Evolutionary conservation across 179 eudicot genomes (phyloP).

Genomic region (Sideroxylon spinosum): DNA sequence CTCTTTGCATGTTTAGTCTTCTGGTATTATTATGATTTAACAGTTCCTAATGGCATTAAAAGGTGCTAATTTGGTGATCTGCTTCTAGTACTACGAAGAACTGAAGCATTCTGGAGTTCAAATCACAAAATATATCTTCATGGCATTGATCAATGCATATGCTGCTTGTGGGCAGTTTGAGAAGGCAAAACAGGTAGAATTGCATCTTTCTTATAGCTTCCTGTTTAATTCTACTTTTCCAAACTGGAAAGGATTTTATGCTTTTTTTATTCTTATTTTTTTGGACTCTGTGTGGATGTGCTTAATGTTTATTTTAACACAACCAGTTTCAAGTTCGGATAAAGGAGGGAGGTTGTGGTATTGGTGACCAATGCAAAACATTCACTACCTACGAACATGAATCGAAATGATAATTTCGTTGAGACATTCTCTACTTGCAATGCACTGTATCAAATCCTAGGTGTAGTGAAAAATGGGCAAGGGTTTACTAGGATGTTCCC

Average conservation of each 20-base stretch:
- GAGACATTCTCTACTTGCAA: no score
- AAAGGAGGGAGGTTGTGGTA: no score
- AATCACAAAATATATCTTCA: conserved; percentile 54
- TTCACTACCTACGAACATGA: no score
- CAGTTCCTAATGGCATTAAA: neutral
- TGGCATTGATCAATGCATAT: conserved; percentile 86
- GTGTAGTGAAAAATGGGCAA: no score
- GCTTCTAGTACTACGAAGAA: conserved; percentile 59
- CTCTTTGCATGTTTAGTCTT: conserved; percentile 5
- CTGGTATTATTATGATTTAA: neutral
- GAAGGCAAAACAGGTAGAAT: conserved; percentile 78
- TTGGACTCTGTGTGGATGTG: neutral
- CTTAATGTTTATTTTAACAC: no score
- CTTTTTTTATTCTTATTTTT: neutral
- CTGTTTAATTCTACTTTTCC: neutral
- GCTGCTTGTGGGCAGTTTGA: conserved; percentile 68
- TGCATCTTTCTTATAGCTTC: conserved; percentile 9
- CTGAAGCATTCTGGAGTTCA: conserved; percentile 39
- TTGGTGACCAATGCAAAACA: no score
- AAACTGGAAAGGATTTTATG: neutral
- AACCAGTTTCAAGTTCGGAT: no score
- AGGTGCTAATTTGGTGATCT: conserved; percentile 20
- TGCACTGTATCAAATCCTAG: no score
- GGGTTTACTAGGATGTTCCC: no score
- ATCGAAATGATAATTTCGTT: no score